Base-by-base conservation (phyloP, 345 rosid genomes). In the rapeseed (Brassica napus) region DNA sequence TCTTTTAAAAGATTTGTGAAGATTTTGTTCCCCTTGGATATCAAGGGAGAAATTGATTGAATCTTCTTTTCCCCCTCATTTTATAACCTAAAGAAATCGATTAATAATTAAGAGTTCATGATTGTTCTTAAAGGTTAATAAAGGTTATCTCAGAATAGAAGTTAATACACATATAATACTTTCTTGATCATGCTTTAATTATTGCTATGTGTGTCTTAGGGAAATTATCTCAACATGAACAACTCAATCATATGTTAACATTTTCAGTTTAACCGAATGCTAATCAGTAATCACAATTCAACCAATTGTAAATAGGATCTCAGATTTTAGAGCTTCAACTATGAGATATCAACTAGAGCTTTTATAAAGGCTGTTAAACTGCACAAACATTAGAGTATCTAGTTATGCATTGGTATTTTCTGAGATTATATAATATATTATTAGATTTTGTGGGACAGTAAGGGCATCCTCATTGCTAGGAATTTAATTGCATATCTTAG, bases 11-110 rank as follows among this genome's bases (percentile, higher is more conserved):
- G 82, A 79, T 79, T 68, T 68, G 70, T 52, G 58, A 32, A 73
- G 82, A 79, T 79, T 79, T 73, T 37, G 75, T 79, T 73, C 78
- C 78, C 82, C 71, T 35, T 23, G 24, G 24, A 68, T 54, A 79
- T 68, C 78, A 79, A 49, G 69, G 24, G 42, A 34, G 18, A 67
- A 34, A 49, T 26, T 67, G 65, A 79, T 67, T 68, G 65, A 73
- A 68, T 18, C 47, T 21, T 18, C 47, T 21, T 47, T 68, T 47
- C 1, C 39, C 24, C 3, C 31, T 15, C 35, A 18, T 79, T 73
- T 67, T 68, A 60, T 67, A 79, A 73, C 82, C 74, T 73, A 79
- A 60, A 79, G 69, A 68, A 79, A 73, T 73, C 55, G 57, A 66
- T 67, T 23, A 59, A 73, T 79, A 63, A 79, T 79, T 68, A 74